Evolutionary conservation across 2,329 filamentous ascomycete species (phyloP).

Genomic region (Diaporthe citriasiana): DNA sequence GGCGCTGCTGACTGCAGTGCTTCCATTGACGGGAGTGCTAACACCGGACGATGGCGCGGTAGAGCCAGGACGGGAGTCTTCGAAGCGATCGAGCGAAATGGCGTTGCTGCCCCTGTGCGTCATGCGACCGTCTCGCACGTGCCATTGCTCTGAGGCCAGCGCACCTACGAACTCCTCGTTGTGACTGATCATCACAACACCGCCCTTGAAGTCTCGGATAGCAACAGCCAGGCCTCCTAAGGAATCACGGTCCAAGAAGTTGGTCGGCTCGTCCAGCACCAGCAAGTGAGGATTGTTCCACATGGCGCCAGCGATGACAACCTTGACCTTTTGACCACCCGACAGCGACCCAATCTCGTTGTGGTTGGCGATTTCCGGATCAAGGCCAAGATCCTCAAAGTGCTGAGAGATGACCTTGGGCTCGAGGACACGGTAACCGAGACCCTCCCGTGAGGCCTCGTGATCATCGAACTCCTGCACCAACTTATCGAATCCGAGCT

Average conservation of each 20-base stretch:
- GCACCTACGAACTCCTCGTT: slow-evolving; percentile 99
- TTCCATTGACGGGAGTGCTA: slow-evolving; percentile 62
- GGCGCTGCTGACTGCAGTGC: slow-evolving; percentile 64
- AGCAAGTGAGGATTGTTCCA: slow-evolving; percentile 99
- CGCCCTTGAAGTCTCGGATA: slow-evolving; percentile 97
- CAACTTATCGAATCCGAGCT: slow-evolving; percentile 91
- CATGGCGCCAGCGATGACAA: slow-evolving; percentile 95
- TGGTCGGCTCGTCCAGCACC: slow-evolving; percentile 98
- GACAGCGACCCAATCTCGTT: slow-evolving; percentile 97
- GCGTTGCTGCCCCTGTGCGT: slow-evolving; percentile 85
- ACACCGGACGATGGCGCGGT: slow-evolving; percentile 41
- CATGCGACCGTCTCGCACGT: slow-evolving; percentile 89
- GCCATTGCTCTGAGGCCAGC: slow-evolving; percentile 96
- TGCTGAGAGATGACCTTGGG: slow-evolving; percentile 97
- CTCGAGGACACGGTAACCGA: slow-evolving; percentile 94
- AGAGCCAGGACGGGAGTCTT: slow-evolving; percentile 78
- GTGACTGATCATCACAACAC: slow-evolving; percentile 99
- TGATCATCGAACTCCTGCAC: slow-evolving; percentile 99
- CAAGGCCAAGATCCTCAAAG: slow-evolving; percentile 95
- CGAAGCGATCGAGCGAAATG: slow-evolving; percentile 85
- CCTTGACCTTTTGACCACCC: slow-evolving; percentile 99
- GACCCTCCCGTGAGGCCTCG: slow-evolving; percentile 97
- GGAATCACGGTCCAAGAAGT: slow-evolving; percentile 98
- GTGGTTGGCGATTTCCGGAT: slow-evolving; percentile 98
- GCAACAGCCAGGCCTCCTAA: slow-evolving; percentile 97